These are phyloP conservation scores for Russula lepida DNA, from an alignment of 768 basidiomycete species.

Conservation along the genomic window DNA sequence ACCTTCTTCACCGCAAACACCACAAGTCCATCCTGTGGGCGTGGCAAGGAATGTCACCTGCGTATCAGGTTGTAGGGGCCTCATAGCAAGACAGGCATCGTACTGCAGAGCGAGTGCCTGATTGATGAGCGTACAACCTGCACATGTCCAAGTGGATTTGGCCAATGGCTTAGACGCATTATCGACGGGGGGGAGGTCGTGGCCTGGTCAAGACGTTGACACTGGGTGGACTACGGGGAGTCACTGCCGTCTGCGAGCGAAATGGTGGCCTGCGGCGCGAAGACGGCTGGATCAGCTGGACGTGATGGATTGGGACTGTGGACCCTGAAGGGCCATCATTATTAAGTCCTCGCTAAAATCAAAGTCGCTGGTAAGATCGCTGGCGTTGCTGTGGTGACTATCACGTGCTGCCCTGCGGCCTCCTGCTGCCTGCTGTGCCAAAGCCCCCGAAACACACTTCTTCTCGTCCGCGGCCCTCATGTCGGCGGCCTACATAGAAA, in stretches of 20 bases:
- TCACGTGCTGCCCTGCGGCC: conserved; percentile 60
- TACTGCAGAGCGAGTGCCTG: conserved; percentile 39
- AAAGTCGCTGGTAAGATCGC: conserved; percentile 46
- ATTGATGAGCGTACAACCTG: conserved; percentile 60
- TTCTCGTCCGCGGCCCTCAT: conserved; percentile 65
- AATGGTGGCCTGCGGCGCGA: conserved; percentile 1
- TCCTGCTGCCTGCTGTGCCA: conserved; percentile 52
- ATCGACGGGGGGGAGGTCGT: conserved; percentile 15
- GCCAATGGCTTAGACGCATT: background rate
- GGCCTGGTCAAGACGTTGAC: conserved; percentile 3
- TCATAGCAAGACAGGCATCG: conserved; percentile 43
- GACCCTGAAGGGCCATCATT: conserved; percentile 10
- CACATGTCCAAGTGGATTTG: conserved; percentile 41
- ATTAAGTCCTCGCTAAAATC: conserved; percentile 29
- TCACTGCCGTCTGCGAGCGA: background rate
- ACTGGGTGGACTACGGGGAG: background rate
- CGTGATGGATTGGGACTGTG: conserved; percentile 22
- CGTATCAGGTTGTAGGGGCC: conserved; percentile 19
- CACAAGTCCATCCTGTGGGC: conserved; percentile 48
- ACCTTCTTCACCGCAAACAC: conserved; percentile 51
- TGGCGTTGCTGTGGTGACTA: conserved; percentile 51
- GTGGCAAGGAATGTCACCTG: background rate
- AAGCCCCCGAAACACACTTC: conserved; percentile 55
- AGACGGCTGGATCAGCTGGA: conserved; percentile 19
- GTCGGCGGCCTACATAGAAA: conserved; percentile 70